Percentiles rank a stretch among this genome's conserved stretches.
Evolutionary conservation across 805 yeast species (phyloP).

Genomic region (Diddensiella transvaalensis): DNA sequence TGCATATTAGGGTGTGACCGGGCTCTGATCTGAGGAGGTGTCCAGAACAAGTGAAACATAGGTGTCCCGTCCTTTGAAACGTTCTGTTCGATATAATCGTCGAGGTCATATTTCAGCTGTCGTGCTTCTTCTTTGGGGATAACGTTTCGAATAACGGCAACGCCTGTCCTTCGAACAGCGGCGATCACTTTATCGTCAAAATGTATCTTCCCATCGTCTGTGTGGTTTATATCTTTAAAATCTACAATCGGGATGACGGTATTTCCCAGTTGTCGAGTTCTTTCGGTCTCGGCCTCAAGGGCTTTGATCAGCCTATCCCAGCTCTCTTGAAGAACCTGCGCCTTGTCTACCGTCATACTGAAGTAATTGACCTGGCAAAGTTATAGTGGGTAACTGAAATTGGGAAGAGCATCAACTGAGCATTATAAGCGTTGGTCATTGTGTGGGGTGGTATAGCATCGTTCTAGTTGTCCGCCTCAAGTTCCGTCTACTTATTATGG

Average conservation of each 20-base stretch:
- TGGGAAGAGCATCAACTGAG: neutral
- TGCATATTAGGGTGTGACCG: constrained; percentile 40
- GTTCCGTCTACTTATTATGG: neutral
- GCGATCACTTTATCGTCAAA: constrained; percentile 11
- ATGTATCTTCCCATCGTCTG: constrained; percentile 3
- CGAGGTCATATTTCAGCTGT: constrained; percentile 26
- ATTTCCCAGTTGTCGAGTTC: constrained; percentile 5
- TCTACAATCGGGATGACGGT: constrained; percentile 10
- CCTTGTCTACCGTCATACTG: neutral
- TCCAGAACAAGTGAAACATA: constrained; percentile 39
- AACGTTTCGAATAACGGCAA: constrained; percentile 35
- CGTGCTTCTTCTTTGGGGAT: constrained; percentile 29
- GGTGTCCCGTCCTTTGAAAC: constrained; percentile 27
- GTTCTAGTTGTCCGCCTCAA: neutral
- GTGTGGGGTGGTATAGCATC: neutral
- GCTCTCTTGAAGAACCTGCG: constrained; percentile 2
- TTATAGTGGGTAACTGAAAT: no score
- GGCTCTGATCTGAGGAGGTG: constrained; percentile 38
- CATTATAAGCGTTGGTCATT: neutral
- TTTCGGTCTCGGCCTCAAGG: constrained; percentile 1
- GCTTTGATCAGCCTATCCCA: constrained; percentile 10
- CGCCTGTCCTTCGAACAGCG: constrained; percentile 28
- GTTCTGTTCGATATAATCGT: constrained; percentile 31
- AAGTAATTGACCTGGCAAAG: neutral
- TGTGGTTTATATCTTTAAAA: constrained; percentile 5